Evolutionary conservation across 2,329 filamentous ascomycete genomes (phyloP), one percentile per base, ranked within the genome.

Genomic region (Phialocephala subalpina): DNA sequence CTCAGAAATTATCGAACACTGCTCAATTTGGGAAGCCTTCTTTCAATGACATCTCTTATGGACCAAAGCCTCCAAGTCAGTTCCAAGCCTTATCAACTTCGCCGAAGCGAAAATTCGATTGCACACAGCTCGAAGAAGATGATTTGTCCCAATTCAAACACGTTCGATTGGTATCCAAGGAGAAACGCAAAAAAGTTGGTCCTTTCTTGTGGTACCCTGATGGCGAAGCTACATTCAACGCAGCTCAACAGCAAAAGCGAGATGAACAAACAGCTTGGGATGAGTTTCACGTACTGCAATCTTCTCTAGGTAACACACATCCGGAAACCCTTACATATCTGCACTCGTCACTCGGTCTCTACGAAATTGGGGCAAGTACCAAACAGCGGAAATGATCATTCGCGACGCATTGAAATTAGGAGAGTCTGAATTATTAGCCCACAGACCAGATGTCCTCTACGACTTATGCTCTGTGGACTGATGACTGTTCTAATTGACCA

Each of bases 121-220:
- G 45, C 45, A 49, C 20, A 22, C 4, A 49, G n/a, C 45, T 49
- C n/a, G n/a, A 49, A 49, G 45, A 49, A 25, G 45, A 49, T n/a
- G 45, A 49, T 8, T 2, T 49, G 6, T 22, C 45, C 5, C 45
- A 22, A 7, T 49, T 49, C n/a, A 49, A 49, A 49, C 45, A n/a
- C 7, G n/a, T 49, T 9, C 45, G 45, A 5, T 25, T 49, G 7
- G 8, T 49, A 12, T 9, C 45, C 1, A 22, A 22, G 45, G 20
- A 49, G 20, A 3, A 11, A n/a, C 42, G 45, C 20, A 11, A 20
- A n/a, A 49, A 49, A 49, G 2, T 49, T 14, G 7, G n/a, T 8
- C 45, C 45, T 11, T 25, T 49, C 20, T 42, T 42, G 40, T 5
- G n/a, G 14, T 16, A 42, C n/a, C 40, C 40, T 42, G 40, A 6